Conservation (phyloP, 495 filamentous ascomycete genomes). For the Penicillium maclennaniae region DNA sequence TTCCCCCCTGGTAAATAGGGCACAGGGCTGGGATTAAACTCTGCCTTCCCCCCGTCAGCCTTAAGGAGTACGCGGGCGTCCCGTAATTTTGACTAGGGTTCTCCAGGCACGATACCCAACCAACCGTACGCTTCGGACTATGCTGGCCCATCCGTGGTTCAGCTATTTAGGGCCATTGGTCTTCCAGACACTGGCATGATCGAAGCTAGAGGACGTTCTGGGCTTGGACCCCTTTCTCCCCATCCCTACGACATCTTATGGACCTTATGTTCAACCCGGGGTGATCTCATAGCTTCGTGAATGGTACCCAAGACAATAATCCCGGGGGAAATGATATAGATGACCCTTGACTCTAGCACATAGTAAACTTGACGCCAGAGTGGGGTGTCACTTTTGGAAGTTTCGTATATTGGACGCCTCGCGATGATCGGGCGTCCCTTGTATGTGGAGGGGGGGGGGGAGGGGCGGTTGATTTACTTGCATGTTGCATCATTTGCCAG, state of each 20-base stretch:
- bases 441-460: background rate
- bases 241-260: background rate
- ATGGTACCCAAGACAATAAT: background rate
- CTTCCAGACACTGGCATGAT: conserved; percentile 18
- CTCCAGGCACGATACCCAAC: background rate
- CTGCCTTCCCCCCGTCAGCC: conserved; percentile 1
- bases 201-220: conserved; percentile 3
- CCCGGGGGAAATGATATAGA: background rate
- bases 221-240: background rate
- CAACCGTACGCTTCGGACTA: too few relatives aligned
- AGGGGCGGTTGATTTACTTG: background rate
- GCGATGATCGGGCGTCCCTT: background rate
- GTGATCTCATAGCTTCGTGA: background rate
- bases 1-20: background rate
- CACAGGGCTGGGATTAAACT: conserved; percentile 6
- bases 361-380: conserved; percentile 2
- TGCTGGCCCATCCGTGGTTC: conserved; percentile 9
- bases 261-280: background rate
- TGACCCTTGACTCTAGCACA: background rate
- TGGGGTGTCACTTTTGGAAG: conserved; percentile 4
- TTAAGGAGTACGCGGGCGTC: conserved; percentile 6
- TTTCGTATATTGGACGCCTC: conserved; percentile 23
- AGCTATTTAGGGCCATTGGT: conserved; percentile 1
- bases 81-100: conserved; percentile 8
- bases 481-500: background rate